Percentiles rank a stretch among this genome's conserved stretches.
These are phyloP conservation scores for Silene latifolia DNA, from an alignment of 148 eudicot species.

Conservation along the genomic window DNA sequence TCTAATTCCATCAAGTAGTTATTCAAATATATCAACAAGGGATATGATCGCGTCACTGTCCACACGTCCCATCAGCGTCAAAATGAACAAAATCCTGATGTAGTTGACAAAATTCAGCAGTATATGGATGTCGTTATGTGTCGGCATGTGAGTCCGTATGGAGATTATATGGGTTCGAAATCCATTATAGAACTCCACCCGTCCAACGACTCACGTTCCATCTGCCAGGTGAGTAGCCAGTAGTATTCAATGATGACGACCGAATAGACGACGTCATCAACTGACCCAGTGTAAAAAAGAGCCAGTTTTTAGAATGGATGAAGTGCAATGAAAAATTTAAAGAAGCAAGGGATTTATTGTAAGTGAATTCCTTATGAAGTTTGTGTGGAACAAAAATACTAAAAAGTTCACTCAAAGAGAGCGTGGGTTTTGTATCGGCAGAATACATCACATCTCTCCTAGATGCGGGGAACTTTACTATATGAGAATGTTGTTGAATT, in stretches of 20 bases:
- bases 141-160: background rate
- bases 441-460: background rate
- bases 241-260: too few species aligned
- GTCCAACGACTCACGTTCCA: background rate
- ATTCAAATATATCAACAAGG: constrained; percentile 1
- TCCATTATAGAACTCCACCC: background rate
- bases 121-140: background rate
- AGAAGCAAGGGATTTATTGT: background rate
- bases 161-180: background rate
- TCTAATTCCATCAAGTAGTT: too few species aligned
- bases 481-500: too few species aligned
- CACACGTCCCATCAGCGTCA: background rate
- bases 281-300: too few species aligned
- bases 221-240: background rate
- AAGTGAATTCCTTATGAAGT: background rate
- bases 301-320: too few species aligned
- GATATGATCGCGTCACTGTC: background rate
- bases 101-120: background rate
- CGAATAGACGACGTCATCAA: too few species aligned
- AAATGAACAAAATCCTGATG: background rate
- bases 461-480: background rate
- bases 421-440: background rate
- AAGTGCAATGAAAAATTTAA: too few species aligned
- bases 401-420: background rate
- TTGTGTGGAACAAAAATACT: background rate